Conservation (phyloP, 192 early-diverging fungal species). For the Coemansia sp. region DNA sequence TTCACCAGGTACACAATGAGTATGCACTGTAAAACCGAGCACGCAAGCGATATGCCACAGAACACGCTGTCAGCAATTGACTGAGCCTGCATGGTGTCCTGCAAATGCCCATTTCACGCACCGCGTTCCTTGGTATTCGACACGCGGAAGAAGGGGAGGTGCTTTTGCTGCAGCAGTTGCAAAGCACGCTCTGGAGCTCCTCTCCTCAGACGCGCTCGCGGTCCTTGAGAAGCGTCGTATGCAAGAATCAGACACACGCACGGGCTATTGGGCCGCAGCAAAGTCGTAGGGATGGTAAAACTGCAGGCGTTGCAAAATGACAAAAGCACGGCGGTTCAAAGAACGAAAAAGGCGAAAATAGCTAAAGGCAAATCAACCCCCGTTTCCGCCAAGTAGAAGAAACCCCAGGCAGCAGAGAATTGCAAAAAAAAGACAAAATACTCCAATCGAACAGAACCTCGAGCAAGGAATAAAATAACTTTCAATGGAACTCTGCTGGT, state of each 20-base stretch:
- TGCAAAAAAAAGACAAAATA: neutral
- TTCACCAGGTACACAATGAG: constrained; percentile 38
- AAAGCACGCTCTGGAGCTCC: too few species aligned
- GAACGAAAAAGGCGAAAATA: neutral
- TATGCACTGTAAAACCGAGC: constrained; percentile 39
- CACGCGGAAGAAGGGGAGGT: neutral
- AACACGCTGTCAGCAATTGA: constrained; percentile 41
- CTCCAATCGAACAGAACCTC: constrained; percentile 2
- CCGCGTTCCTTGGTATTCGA: neutral
- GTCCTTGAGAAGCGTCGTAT: too few species aligned
- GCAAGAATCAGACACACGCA: neutral
- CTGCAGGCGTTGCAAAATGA: neutral
- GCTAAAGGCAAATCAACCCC: neutral
- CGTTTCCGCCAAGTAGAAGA: neutral
- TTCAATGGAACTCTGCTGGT: too few species aligned
- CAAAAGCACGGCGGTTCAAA: neutral
- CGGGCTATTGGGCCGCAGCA: neutral
- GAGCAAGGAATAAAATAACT: neutral
- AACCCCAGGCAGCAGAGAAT: neutral
- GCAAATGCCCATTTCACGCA: constrained; percentile 4
- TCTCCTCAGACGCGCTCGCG: too few species aligned
- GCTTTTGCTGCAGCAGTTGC: too few species aligned
- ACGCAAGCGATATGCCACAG: constrained; percentile 39
- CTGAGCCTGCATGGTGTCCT: constrained; percentile 44
- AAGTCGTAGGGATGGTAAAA: neutral